Conservation (phyloP, 768 basidiomycete genomes). For the Agrocybe pediades region DNA sequence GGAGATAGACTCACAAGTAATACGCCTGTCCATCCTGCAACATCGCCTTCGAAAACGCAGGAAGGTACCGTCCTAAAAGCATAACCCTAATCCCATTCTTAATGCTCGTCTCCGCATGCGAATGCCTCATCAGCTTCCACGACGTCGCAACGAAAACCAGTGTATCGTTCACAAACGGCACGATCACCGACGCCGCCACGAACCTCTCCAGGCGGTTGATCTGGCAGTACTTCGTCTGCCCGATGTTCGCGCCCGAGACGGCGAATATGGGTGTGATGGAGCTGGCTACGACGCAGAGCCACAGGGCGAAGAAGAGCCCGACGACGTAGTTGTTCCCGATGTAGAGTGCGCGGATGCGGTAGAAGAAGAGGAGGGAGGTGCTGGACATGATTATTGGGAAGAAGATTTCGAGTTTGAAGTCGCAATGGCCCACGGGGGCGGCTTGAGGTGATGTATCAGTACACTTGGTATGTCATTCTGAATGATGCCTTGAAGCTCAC, state of each 20-base stretch:
- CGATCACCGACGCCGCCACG: slow-evolving; percentile 18
- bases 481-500: slow-evolving; percentile 4
- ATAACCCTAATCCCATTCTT: slow-evolving; percentile 11
- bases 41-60: slow-evolving; percentile 24
- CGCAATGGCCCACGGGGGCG: slow-evolving; percentile 17
- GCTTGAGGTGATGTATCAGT: slow-evolving; percentile 5
- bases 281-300: slow-evolving; percentile 26
- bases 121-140: slow-evolving; percentile 21
- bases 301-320: slow-evolving; percentile 26
- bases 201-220: slow-evolving; percentile 14
- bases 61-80: slow-evolving; percentile 23
- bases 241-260: slow-evolving; percentile 17
- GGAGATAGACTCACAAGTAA: slow-evolving; percentile 13
- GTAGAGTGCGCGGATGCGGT: slow-evolving; percentile 26
- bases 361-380: slow-evolving; percentile 28
- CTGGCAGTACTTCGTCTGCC: slow-evolving; percentile 25
- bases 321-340: slow-evolving; percentile 16
- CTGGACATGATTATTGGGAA: slow-evolving; percentile 17
- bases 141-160: slow-evolving; percentile 32
- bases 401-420: slow-evolving; percentile 2
- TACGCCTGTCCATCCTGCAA: slow-evolving; percentile 32
- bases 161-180: slow-evolving; percentile 27
- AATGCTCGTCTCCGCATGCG: slow-evolving; percentile 5
- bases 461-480: no score
- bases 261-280: slow-evolving; percentile 24